Evolutionary conservation across 2,329 filamentous ascomycete species (phyloP).

Genomic region (Passalora sequoiae): DNA sequence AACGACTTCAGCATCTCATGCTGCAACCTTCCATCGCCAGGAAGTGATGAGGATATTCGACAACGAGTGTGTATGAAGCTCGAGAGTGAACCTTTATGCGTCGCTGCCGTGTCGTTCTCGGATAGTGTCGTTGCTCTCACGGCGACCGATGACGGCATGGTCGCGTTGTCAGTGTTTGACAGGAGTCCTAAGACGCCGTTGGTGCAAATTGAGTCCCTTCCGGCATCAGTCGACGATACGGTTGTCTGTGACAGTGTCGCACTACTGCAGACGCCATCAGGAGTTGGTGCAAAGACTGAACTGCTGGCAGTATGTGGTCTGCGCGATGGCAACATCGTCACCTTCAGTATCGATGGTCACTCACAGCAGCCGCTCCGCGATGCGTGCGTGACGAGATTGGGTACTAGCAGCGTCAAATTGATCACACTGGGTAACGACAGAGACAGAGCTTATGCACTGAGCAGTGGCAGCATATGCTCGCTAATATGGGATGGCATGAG

Average conservation of each 20-base stretch:
- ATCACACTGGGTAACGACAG: slow-evolving; percentile 9
- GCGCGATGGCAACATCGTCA: slow-evolving; percentile 27
- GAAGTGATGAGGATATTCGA: slow-evolving; percentile 8
- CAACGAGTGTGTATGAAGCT: background rate
- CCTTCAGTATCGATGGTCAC: slow-evolving; percentile 12
- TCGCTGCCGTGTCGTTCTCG: slow-evolving; percentile 11
- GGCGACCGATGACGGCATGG: slow-evolving; percentile 13
- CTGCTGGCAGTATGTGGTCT: slow-evolving; percentile 27
- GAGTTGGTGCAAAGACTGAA: background rate
- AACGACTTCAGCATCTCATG: slow-evolving; percentile 10
- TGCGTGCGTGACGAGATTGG: slow-evolving; percentile 15
- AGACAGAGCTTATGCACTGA: slow-evolving; percentile 23
- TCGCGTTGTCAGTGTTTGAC: slow-evolving; percentile 10
- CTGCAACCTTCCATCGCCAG: slow-evolving; percentile 9
- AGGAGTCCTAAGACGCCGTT: background rate
- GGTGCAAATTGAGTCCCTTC: slow-evolving; percentile 8
- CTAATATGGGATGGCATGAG: slow-evolving; percentile 22
- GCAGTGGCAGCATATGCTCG: slow-evolving; percentile 23
- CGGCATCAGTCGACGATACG: slow-evolving; percentile 1
- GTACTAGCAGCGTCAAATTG: slow-evolving; percentile 28
- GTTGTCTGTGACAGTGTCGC: slow-evolving; percentile 25
- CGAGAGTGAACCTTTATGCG: slow-evolving; percentile 13
- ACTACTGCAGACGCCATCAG: slow-evolving; percentile 12
- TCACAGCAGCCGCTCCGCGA: slow-evolving; percentile 7
- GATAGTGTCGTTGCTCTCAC: slow-evolving; percentile 10